These are phyloP conservation scores for Quercus suber DNA, from an alignment of 306 rosid species.

Conservation along the genomic window DNA sequence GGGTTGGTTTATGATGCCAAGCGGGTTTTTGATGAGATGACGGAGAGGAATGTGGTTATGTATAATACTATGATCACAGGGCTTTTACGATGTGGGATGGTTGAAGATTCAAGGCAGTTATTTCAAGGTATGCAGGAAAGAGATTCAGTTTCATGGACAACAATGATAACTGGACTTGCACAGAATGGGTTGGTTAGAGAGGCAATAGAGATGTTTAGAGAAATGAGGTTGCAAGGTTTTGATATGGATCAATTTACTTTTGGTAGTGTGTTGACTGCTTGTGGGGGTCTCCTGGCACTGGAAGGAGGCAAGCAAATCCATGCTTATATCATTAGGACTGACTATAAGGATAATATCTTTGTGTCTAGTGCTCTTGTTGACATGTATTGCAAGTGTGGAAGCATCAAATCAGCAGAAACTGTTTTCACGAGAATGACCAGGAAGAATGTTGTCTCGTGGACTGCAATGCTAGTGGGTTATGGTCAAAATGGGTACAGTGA, in stretches of 20 bases:
- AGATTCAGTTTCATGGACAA: constrained; percentile 83
- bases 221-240: constrained; percentile 56
- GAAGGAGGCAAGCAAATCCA: constrained; percentile 80
- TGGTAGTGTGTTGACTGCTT: constrained; percentile 86
- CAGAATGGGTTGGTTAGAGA: constrained; percentile 61
- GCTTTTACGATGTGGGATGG: constrained; percentile 55
- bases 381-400: constrained; percentile 85
- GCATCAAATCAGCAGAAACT: constrained; percentile 58
- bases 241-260: constrained; percentile 78
- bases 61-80: constrained; percentile 70
- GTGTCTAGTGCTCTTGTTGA: constrained; percentile 96
- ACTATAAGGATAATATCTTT: constrained; percentile 60
- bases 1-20: constrained; percentile 57
- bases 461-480: constrained; percentile 78
- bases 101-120: constrained; percentile 48
- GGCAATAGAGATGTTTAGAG: constrained; percentile 52
- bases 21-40: constrained; percentile 51
- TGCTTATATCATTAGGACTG: constrained; percentile 65
- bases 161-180: constrained; percentile 69
- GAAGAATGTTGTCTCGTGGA: constrained; percentile 91
- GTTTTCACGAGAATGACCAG: constrained; percentile 70
- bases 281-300: constrained; percentile 66
- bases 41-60: constrained; percentile 69
- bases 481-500: constrained; percentile 84
- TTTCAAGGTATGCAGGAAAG: constrained; percentile 61